A percentile compares a stretch with the other conserved stretches of the same genome.
Evolutionary conservation across 2,329 filamentous ascomycete genomes (phyloP).

Genomic region (Chlorencoelia australis): DNA sequence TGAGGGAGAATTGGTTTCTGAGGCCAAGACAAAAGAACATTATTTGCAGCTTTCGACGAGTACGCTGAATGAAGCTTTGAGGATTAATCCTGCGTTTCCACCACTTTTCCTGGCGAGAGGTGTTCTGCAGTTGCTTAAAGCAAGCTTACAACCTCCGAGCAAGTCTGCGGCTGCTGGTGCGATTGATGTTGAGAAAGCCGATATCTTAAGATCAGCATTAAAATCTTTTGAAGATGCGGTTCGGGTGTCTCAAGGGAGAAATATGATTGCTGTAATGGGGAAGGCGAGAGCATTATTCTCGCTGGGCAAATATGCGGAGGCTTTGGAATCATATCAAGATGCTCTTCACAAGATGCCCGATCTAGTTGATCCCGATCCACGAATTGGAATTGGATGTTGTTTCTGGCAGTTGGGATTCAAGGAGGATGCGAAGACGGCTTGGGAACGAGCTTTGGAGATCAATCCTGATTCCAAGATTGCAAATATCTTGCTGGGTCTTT

Average conservation of each 20-base stretch:
- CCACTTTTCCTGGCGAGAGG: slow-evolving; percentile 87
- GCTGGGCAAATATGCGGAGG: slow-evolving; percentile 74
- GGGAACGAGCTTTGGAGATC: slow-evolving; percentile 79
- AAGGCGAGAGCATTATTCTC: slow-evolving; percentile 82
- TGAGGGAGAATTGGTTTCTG: slow-evolving; percentile 54
- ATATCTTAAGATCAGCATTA: slow-evolving; percentile 72
- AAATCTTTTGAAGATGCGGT: slow-evolving; percentile 95
- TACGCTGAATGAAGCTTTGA: slow-evolving; percentile 88
- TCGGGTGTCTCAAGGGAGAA: slow-evolving; percentile 72
- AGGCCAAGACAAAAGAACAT: slow-evolving; percentile 83
- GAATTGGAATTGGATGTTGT: slow-evolving; percentile 93
- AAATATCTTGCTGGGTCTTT: slow-evolving; percentile 80
- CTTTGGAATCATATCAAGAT: slow-evolving; percentile 76
- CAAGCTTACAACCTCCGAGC: slow-evolving; percentile 70
- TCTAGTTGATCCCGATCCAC: slow-evolving; percentile 83
- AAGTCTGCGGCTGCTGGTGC: slow-evolving; percentile 52
- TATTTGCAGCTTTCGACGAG: slow-evolving; percentile 86
- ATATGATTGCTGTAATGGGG: slow-evolving; percentile 86
- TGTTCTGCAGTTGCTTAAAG: slow-evolving; percentile 76
- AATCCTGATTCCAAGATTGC: slow-evolving; percentile 77
- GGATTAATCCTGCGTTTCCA: slow-evolving; percentile 85
- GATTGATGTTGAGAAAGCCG: slow-evolving; percentile 62
- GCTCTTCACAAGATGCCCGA: slow-evolving; percentile 78
- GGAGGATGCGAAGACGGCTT: slow-evolving; percentile 81
- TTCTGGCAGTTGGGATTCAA: slow-evolving; percentile 95